phyloP scores from a whole-genome alignment of 140 eudicot genomes.

The Bidens hawaiensis region DNA sequence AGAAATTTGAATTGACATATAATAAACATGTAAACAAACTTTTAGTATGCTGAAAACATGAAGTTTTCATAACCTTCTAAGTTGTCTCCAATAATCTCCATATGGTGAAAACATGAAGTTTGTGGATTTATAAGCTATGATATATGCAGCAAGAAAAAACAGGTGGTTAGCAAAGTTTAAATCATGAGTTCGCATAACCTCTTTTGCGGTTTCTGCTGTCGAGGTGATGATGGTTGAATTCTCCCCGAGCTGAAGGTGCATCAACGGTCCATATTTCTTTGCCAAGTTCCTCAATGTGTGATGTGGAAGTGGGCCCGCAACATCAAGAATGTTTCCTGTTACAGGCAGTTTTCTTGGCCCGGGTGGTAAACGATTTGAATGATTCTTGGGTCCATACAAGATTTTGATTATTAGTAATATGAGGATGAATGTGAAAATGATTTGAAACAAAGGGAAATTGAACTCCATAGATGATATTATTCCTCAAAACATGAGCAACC shows the following conservation, averaged over 20 bases:
- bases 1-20: too few relatives aligned
- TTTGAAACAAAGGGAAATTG: conserved; percentile 6
- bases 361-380: conserved; percentile 37
- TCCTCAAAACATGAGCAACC: neutral
- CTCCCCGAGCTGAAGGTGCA: conserved; percentile 59
- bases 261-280: conserved; percentile 42
- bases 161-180: conserved; percentile 43
- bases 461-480: conserved; percentile 30
- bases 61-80: conserved; percentile 55
- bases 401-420: conserved; percentile 22
- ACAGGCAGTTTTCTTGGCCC: conserved; percentile 58
- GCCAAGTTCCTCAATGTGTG: conserved; percentile 38
- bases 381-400: conserved; percentile 13
- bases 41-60: too few relatives aligned
- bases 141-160: conserved; percentile 29
- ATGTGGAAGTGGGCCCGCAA: conserved; percentile 42
- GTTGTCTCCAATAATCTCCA: conserved; percentile 53
- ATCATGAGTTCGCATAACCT: conserved; percentile 54
- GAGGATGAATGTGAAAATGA: conserved; percentile 24
- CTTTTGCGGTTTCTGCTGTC: conserved; percentile 45
- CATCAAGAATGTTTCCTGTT: conserved; percentile 45
- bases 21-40: too few relatives aligned
- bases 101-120: conserved; percentile 39
- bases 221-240: conserved; percentile 37
- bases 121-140: conserved; percentile 36